These are phyloP conservation scores for Pulveroboletus sp. DNA, from an alignment of 768 basidiomycete species.

Conservation along the genomic window DNA sequence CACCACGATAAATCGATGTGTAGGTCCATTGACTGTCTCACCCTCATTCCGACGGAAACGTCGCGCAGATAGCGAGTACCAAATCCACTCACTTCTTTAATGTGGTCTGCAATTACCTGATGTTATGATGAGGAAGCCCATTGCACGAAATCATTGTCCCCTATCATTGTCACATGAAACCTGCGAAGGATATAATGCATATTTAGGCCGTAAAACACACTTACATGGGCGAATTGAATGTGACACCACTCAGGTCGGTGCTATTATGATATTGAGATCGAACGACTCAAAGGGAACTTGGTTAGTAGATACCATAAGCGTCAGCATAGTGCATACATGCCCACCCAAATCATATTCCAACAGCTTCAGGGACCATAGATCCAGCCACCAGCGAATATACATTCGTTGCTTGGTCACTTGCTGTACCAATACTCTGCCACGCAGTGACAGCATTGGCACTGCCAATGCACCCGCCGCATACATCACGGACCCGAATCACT, in stretches of 20 bases:
- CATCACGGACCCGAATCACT: background rate
- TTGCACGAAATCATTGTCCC: slow-evolving; percentile 6
- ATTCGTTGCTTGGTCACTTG: background rate
- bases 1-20: background rate
- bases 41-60: slow-evolving; percentile 30
- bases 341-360: slow-evolving; percentile 1
- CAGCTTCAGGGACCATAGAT: background rate
- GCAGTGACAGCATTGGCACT: background rate
- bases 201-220: background rate
- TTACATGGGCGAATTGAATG: slow-evolving; percentile 11
- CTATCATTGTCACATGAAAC: slow-evolving; percentile 2
- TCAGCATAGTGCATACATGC: background rate
- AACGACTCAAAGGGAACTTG: background rate
- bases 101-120: slow-evolving; percentile 11
- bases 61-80: slow-evolving; percentile 31
- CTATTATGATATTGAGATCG: slow-evolving; percentile 6
- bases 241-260: slow-evolving; percentile 12
- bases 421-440: slow-evolving; percentile 2
- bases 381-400: background rate
- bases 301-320: background rate
- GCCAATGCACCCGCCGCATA: background rate
- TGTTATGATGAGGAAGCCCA: background rate
- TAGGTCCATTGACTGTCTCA: slow-evolving; percentile 31
- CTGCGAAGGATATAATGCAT: background rate
- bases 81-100: slow-evolving; percentile 8